phyloP scores from a whole-genome alignment of 192 early-diverging fungal species.

The Coemansia sp. region DNA sequence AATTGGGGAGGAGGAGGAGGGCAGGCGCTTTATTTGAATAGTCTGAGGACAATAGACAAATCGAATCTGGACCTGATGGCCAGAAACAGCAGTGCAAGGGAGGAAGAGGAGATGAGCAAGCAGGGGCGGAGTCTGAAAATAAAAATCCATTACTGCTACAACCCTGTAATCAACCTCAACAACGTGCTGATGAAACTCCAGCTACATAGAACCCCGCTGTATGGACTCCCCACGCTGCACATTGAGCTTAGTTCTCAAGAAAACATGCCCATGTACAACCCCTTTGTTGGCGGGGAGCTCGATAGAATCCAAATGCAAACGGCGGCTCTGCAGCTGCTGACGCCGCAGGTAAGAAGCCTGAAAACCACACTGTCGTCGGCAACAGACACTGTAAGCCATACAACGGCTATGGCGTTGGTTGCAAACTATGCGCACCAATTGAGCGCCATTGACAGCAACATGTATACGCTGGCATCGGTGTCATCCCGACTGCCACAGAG shows the following conservation, averaged over 20 bases:
- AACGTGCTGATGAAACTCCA: background rate
- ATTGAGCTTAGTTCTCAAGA: background rate
- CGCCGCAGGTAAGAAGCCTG: background rate
- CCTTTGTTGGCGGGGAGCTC: background rate
- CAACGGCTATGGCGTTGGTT: background rate
- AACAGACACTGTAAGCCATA: background rate
- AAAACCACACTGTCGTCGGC: background rate
- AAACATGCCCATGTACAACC: background rate
- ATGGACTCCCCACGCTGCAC: background rate
- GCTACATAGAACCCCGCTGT: too few relatives aligned
- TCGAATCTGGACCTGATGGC: background rate
- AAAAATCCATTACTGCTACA: conserved; percentile 9
- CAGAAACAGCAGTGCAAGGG: background rate
- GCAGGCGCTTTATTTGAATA: background rate
- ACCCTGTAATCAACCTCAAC: background rate
- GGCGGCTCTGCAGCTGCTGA: background rate
- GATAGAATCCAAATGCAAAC: background rate
- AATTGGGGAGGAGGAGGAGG: background rate
- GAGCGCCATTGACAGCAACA: background rate
- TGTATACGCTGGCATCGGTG: background rate
- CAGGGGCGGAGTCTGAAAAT: background rate
- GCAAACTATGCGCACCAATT: background rate
- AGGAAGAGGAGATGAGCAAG: background rate
- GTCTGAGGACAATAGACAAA: too few relatives aligned
- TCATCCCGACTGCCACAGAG: background rate